phyloP scores from a whole-genome alignment of 2,329 filamentous ascomycete species.

The Arthrobotrys conoides region DNA sequence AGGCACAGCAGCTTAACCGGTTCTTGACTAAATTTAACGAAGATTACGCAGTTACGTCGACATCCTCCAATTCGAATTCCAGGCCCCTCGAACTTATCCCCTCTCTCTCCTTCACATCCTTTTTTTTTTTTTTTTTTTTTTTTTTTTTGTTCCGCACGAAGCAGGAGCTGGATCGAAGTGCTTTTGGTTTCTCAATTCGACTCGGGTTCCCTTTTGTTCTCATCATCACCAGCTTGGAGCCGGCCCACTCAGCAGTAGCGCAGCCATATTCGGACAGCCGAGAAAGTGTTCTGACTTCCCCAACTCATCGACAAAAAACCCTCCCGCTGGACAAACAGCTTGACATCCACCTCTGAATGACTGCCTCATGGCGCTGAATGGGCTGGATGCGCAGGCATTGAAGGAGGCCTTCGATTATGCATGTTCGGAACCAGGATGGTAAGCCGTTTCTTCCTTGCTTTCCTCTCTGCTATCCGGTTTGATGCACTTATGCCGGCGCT shows the following conservation, averaged over 20 bases:
- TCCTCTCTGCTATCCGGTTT: constrained; percentile 13
- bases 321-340: constrained; percentile 56
- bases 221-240: constrained; percentile 28
- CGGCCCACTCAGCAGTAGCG: constrained; percentile 47
- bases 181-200: constrained; percentile 11
- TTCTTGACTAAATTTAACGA: constrained; percentile 33
- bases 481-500: constrained; percentile 13
- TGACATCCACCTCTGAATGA: constrained; percentile 52
- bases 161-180: constrained; percentile 20
- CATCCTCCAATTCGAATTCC: constrained; percentile 4
- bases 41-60: constrained; percentile 57
- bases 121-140: too few species aligned
- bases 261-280: constrained; percentile 51
- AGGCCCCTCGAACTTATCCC: constrained; percentile 13
- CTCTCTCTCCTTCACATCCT: constrained; percentile 2
- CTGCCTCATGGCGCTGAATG: constrained; percentile 88
- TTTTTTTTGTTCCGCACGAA: constrained; percentile 29
- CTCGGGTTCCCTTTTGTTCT: constrained; percentile 19
- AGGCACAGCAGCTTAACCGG: not conserved
- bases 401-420: constrained; percentile 87
- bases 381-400: constrained; percentile 84
- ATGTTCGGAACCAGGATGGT: constrained; percentile 83
- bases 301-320: constrained; percentile 53
- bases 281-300: constrained; percentile 50
- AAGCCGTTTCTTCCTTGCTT: constrained; percentile 37